Percentiles rank a stretch among this genome's conserved stretches.
phyloP scores from a whole-genome alignment of 2,329 filamentous ascomycete species.

The Ceratocystis diversiconidia region DNA sequence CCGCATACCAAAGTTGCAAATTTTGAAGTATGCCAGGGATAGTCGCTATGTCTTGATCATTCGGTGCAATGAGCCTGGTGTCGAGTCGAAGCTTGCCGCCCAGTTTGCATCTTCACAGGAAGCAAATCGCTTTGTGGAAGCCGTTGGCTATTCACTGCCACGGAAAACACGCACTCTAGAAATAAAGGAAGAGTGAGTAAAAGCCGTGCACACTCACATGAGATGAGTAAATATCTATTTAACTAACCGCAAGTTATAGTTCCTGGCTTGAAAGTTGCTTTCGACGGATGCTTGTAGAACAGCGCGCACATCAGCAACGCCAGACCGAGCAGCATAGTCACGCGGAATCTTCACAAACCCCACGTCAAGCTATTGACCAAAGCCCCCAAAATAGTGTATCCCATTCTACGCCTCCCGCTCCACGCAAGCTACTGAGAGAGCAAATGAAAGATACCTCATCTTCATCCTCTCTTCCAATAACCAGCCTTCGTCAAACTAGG shows the following conservation, averaged over 20 bases:
- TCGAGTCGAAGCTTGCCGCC: constrained; percentile 2
- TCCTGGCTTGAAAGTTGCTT: neutral
- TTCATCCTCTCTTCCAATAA: neutral
- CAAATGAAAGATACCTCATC: neutral
- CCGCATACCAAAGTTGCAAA: neutral
- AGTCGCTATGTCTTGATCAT: neutral
- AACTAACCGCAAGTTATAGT: neutral
- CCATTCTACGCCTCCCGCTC: neutral
- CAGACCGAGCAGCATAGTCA: neutral
- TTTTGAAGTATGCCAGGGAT: neutral
- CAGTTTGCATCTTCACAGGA: constrained; percentile 7
- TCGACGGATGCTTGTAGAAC: neutral
- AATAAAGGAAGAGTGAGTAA: neutral
- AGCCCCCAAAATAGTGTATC: neutral
- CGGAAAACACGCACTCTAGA: neutral
- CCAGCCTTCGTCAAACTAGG: constrained; percentile 9
- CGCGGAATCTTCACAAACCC: neutral
- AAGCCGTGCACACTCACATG: neutral
- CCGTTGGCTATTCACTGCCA: neutral
- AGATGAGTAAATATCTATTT: neutral
- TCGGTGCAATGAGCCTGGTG: neutral
- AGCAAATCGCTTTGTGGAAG: neutral
- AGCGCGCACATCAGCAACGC: neutral
- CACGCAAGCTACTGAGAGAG: neutral
- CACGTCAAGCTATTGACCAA: neutral